Conservation (phyloP, 257 asterid genomes). For the Capsicum baccatum region DNA sequence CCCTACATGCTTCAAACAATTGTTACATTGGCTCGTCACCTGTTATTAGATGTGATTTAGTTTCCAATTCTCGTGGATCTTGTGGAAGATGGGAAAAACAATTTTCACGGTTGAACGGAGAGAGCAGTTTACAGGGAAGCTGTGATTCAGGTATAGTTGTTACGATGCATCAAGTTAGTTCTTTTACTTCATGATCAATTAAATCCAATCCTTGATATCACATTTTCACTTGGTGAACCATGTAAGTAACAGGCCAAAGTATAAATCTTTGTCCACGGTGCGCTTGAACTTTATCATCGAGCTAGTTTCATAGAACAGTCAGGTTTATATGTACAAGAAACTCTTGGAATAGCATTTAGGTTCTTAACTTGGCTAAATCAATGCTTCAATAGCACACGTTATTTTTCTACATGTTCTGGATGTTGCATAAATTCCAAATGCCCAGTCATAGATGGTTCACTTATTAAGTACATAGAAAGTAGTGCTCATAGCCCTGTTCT, state of each 20-base stretch:
- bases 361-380: slow-evolving; percentile 2
- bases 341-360: not conserved
- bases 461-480: not conserved
- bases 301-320: not conserved
- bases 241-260: not conserved
- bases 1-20: slow-evolving; percentile 24
- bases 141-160: slow-evolving; percentile 37
- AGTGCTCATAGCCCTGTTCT: not conserved
- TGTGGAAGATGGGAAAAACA: slow-evolving; percentile 36
- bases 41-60: slow-evolving; percentile 31
- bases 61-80: slow-evolving; percentile 12
- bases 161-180: not conserved
- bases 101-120: slow-evolving; percentile 31
- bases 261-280: not conserved
- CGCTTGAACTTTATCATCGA: not conserved
- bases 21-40: not conserved
- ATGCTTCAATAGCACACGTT: not conserved
- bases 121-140: slow-evolving; percentile 30
- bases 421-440: no score
- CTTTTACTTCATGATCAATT: slow-evolving; percentile 18
- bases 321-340: not conserved
- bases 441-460: slow-evolving; percentile 11
- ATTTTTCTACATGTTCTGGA: not conserved
- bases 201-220: not conserved
- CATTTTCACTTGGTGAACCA: slow-evolving; percentile 27